phyloP scores from a whole-genome alignment of 208 protist genomes.

The Lotmaria passim region DNA sequence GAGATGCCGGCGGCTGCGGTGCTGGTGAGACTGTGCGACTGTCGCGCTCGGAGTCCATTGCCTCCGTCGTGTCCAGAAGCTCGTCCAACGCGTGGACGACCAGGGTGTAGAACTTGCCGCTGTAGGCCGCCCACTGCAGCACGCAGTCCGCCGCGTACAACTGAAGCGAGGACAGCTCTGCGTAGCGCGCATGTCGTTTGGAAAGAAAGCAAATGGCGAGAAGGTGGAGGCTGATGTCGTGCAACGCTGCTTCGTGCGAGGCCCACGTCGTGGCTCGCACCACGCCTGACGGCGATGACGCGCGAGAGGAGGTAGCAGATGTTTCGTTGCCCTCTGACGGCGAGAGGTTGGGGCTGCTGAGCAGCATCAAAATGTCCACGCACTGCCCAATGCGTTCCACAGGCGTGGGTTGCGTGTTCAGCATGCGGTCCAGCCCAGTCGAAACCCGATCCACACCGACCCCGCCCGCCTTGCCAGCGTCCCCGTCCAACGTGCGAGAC shows the following conservation, averaged over 20 bases:
- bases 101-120: slow-evolving; percentile 62
- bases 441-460: not conserved
- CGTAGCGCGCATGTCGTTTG: slow-evolving; percentile 27
- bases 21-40: not conserved
- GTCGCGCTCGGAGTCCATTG: not conserved
- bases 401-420: slow-evolving; percentile 28
- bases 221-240: slow-evolving; percentile 54
- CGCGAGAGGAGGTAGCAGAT: slow-evolving; percentile 17
- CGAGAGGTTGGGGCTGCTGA: slow-evolving; percentile 74
- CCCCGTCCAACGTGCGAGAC: not conserved
- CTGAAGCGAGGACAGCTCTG: slow-evolving; percentile 44
- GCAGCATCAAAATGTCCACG: slow-evolving; percentile 69
- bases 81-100: slow-evolving; percentile 55
- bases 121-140: slow-evolving; percentile 70
- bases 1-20: slow-evolving; percentile 1
- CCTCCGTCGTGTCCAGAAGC: slow-evolving; percentile 35
- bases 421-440: slow-evolving; percentile 18
- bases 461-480: not conserved
- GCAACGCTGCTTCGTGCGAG: slow-evolving; percentile 48
- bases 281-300: slow-evolving; percentile 38
- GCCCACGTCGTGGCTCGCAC: slow-evolving; percentile 76
- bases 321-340: slow-evolving; percentile 37
- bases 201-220: slow-evolving; percentile 46
- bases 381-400: slow-evolving; percentile 71
- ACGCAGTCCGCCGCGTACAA: slow-evolving; percentile 74